Base-by-base conservation (phyloP, 1,284 basidiomycete genomes). In the Heterobasidion parviporum region DNA sequence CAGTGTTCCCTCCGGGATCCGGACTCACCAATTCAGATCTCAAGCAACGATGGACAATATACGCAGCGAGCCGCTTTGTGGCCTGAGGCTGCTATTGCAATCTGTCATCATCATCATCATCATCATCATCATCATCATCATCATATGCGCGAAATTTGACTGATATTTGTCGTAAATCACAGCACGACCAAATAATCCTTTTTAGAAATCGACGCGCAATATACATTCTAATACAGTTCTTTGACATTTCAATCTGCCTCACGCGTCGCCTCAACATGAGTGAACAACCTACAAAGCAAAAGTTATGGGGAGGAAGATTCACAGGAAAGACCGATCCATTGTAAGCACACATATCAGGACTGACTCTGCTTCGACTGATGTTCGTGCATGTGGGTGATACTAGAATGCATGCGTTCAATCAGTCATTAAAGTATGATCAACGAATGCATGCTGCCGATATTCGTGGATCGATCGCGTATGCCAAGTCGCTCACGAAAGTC, bases 371-470 rank as follows among this genome's bases (percentile, higher is more conserved):
- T 12, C 5, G 26, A 44, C 8, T 34, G 33, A 41, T 57, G 8
- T 3, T 36, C 41, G 41, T 60, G 51, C 48, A 36, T 33, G 38
- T 26, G 26, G 26, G 26, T 26, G 34, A 48, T 26, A 33, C 15
- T 35, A 94, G 92, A 46, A 97, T 97, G 94, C 92, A 94, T 71
- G 88, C 85, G 50, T 97, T 95, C 77, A 97, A 96, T 69, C 92
- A 96, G 70, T 98, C 94, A 43, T 78, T 99, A 64, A 87, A 83
- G 63, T 99, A 98, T 71, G 96, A 98, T 72, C 84, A 90, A 70
- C 83, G 92, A 54, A 97, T 98, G 94, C 85, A 94, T 69, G 81
- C 84, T 2, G 94, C 87, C 48, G 96, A 99, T 67, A 92, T 98
- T 64, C 81, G 80, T 56, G 96, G 95, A 12, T 98, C 95, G 14